Conservation (phyloP, 352 stramenopile species). For the Blastocystis sp. region DNA sequence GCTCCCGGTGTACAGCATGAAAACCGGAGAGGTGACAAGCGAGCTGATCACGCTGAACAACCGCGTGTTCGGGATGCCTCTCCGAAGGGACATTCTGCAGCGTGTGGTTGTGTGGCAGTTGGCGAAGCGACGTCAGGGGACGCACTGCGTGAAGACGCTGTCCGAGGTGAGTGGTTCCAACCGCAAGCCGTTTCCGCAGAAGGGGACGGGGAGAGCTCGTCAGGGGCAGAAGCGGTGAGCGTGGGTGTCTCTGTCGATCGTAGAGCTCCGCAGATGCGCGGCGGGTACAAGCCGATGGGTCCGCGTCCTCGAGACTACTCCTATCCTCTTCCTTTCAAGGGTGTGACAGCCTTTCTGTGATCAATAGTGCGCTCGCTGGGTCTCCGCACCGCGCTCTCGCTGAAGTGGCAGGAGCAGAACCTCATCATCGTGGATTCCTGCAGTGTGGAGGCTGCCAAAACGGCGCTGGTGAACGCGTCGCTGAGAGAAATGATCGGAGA, state of each 20-base stretch:
- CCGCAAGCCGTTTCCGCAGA: slow-evolving; percentile 74
- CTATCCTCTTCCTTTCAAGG: slow-evolving; percentile 76
- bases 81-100: slow-evolving; percentile 73
- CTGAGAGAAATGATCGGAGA: slow-evolving; percentile 62
- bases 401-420: slow-evolving; percentile 76
- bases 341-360: slow-evolving; percentile 65
- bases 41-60: slow-evolving; percentile 61
- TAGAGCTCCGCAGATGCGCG: slow-evolving; percentile 71
- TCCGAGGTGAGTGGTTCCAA: slow-evolving; percentile 63
- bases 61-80: slow-evolving; percentile 68
- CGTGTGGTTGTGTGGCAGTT: slow-evolving; percentile 70
- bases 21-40: slow-evolving; percentile 5
- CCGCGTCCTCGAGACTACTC: slow-evolving; percentile 70
- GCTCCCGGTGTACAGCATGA: slow-evolving; percentile 23
- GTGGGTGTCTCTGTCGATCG: neutral
- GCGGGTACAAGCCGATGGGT: slow-evolving; percentile 75
- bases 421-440: slow-evolving; percentile 72
- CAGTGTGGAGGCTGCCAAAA: slow-evolving; percentile 63
- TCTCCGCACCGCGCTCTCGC: slow-evolving; percentile 67
- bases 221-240: slow-evolving; percentile 69
- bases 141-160: slow-evolving; percentile 61
- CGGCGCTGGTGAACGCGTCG: slow-evolving; percentile 64
- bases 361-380: slow-evolving; percentile 61
- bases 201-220: slow-evolving; percentile 70
- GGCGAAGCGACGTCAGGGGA: slow-evolving; percentile 33